Evolutionary conservation across 352 stramenopile genomes (phyloP).

Genomic region (Nothophytophthora sp.): DNA sequence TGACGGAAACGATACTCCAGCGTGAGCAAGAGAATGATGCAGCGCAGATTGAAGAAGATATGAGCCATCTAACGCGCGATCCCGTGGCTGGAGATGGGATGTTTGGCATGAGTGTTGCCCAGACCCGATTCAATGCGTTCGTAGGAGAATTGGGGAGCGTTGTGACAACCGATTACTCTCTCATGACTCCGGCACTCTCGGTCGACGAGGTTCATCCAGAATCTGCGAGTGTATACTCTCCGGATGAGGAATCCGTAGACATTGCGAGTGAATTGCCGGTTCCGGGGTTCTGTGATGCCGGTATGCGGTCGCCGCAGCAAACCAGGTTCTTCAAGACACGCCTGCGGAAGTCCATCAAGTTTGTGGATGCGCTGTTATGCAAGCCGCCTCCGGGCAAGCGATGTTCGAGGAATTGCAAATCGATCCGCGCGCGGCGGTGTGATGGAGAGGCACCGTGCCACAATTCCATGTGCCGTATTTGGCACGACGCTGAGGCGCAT

Average conservation of each 20-base stretch:
- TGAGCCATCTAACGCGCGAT: not conserved
- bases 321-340: slow-evolving; percentile 57
- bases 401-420: slow-evolving; percentile 38
- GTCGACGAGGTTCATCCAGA: too few relatives aligned
- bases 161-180: too few relatives aligned
- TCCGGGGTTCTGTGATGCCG: slow-evolving; percentile 58
- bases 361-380: slow-evolving; percentile 56
- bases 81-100: not conserved
- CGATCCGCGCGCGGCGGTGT: slow-evolving; percentile 48
- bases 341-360: slow-evolving; percentile 54
- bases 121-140: not conserved
- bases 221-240: not conserved
- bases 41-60: slow-evolving; percentile 2
- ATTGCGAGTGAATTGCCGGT: slow-evolving; percentile 10
- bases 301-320: slow-evolving; percentile 39
- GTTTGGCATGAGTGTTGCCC: not conserved
- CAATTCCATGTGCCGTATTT: slow-evolving; percentile 56
- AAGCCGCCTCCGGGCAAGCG: slow-evolving; percentile 38
- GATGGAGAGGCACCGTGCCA: slow-evolving; percentile 42
- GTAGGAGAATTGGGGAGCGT: not conserved
- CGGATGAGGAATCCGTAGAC: slow-evolving; percentile 2
- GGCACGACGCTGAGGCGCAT: slow-evolving; percentile 60
- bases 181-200: too few relatives aligned
- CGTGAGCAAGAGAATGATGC: not conserved
- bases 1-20: not conserved